Evolutionary conservation across 2,329 filamentous ascomycete species (phyloP).

Genomic region (Pestalotiopsis sp.): DNA sequence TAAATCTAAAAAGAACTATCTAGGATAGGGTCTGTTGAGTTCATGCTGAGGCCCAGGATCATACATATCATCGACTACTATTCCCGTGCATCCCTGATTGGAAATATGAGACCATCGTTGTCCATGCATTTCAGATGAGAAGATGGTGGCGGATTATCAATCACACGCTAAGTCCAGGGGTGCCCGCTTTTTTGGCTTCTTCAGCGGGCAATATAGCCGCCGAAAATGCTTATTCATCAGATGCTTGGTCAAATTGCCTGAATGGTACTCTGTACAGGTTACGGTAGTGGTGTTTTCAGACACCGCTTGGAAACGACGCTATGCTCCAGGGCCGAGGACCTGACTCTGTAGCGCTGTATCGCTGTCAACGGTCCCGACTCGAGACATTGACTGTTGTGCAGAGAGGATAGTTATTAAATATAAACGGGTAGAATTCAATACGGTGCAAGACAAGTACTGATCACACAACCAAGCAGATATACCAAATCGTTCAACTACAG

Average conservation of each 20-base stretch:
- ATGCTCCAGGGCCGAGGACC: no score
- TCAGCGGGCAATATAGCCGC: neutral
- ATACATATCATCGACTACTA: neutral
- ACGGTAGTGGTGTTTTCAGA: neutral
- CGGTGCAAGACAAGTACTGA: no score
- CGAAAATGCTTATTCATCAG: neutral
- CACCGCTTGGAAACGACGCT: neutral
- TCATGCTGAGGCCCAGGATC: neutral
- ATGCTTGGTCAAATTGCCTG: neutral
- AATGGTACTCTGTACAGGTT: neutral
- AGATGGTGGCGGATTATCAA: neutral
- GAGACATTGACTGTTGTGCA: no score
- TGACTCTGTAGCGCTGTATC: no score
- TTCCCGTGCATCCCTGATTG: neutral
- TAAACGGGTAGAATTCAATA: no score
- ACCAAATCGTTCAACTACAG: no score
- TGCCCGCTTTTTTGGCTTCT: neutral
- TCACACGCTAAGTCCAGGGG: neutral
- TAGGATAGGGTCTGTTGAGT: neutral
- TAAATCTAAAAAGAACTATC: neutral
- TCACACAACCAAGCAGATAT: no score
- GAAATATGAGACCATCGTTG: neutral
- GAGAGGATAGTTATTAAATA: no score
- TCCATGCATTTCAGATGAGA: neutral
- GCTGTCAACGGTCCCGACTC: no score